phyloP scores from a whole-genome alignment of 2,329 filamentous ascomycete genomes.

The Calcarisporium arbuscula region DNA sequence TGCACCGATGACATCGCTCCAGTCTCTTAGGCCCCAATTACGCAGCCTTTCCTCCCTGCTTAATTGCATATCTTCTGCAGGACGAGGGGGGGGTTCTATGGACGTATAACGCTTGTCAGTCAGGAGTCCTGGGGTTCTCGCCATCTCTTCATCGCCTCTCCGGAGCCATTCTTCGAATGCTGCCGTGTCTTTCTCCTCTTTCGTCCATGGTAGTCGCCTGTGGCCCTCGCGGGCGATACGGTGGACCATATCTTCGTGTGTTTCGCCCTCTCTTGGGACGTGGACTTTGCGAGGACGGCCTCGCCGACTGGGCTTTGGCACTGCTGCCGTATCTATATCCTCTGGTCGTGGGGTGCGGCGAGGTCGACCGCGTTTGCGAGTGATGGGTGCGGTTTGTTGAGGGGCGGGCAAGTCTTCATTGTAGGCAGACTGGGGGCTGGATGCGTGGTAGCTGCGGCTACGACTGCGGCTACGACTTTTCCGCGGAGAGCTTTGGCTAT shows the following conservation, averaged over 20 bases:
- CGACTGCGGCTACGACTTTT: too few relatives aligned
- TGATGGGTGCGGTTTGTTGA: too few relatives aligned
- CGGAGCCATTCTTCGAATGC: slow-evolving; percentile 28
- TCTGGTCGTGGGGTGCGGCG: slow-evolving; percentile 10
- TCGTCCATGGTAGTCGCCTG: slow-evolving; percentile 20
- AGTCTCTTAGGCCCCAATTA: slow-evolving; percentile 57
- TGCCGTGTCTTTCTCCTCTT: slow-evolving; percentile 19
- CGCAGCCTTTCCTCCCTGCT: slow-evolving; percentile 18
- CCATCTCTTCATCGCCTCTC: slow-evolving; percentile 20
- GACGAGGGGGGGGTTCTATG: slow-evolving; percentile 11
- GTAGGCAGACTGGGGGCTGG: too few relatives aligned
- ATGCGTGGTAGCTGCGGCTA: too few relatives aligned
- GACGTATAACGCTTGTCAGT: slow-evolving; percentile 12
- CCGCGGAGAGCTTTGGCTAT: too few relatives aligned
- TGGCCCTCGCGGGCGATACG: slow-evolving; percentile 40
- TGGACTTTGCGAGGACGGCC: slow-evolving; percentile 36
- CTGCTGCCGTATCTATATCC: slow-evolving; percentile 5
- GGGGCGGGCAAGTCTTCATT: too few relatives aligned
- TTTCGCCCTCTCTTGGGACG: slow-evolving; percentile 35
- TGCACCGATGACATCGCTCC: slow-evolving; percentile 77
- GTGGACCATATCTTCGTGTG: slow-evolving; percentile 37
- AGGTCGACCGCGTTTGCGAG: slow-evolving; percentile 21
- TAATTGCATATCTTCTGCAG: slow-evolving; percentile 10
- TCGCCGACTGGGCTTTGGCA: slow-evolving; percentile 12
- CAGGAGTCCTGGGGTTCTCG: slow-evolving; percentile 3